phyloP scores from a whole-genome alignment of 106 monocot species.

The Phalaenopsis equestris region DNA sequence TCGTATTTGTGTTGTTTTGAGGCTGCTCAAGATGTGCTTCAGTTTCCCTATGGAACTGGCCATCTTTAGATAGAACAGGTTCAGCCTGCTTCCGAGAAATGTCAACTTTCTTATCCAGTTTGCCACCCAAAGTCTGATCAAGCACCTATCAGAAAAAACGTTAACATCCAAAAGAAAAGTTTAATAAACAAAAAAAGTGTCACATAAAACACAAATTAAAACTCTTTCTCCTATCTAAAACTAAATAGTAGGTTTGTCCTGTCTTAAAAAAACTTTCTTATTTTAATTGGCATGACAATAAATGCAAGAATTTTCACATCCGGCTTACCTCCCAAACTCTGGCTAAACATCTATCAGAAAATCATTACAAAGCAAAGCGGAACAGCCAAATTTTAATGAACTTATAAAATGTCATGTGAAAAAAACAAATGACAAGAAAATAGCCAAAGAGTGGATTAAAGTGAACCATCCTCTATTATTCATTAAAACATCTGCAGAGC shows the following conservation, averaged over 20 bases:
- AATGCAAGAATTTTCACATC: too few species aligned
- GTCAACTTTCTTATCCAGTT: slow-evolving; percentile 34
- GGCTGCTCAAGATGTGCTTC: slow-evolving; percentile 12
- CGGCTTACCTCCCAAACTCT: too few species aligned
- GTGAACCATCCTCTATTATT: background rate
- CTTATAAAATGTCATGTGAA: background rate
- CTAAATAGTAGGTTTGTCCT: background rate
- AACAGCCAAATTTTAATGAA: background rate
- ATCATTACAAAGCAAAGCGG: background rate
- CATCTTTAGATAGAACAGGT: slow-evolving; percentile 14
- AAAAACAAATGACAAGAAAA: background rate
- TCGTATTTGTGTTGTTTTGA: slow-evolving; percentile 8
- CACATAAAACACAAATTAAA: background rate
- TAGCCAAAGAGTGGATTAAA: background rate
- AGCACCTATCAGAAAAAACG: slow-evolving; percentile 2
- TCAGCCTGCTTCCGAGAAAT: slow-evolving; percentile 25
- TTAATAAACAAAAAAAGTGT: background rate
- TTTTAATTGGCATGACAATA: too few species aligned
- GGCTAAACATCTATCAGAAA: background rate
- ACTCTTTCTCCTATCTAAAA: background rate
- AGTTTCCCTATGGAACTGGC: slow-evolving; percentile 14
- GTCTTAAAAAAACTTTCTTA: background rate
- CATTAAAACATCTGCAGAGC: background rate
- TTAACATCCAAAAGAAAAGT: background rate
- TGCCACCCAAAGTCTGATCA: slow-evolving; percentile 53